Conservation (phyloP, 305 asterid species). For the Galium porrigens region DNA sequence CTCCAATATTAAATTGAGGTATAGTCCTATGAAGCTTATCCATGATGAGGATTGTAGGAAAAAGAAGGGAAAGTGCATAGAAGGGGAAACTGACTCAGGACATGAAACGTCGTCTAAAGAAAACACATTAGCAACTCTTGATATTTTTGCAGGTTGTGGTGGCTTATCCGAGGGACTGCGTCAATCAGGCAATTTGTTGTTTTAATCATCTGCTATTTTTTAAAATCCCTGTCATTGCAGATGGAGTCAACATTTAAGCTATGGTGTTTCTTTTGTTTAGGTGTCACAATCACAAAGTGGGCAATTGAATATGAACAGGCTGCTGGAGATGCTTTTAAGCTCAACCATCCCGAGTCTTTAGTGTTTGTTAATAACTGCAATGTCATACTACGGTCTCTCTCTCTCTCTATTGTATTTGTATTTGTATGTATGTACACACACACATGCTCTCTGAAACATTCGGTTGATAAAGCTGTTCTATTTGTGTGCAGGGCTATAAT, state of each 20-base stretch:
- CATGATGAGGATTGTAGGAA: slow-evolving; percentile 34
- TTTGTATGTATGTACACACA: background rate
- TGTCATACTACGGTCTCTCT: slow-evolving; percentile 61
- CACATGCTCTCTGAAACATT: background rate
- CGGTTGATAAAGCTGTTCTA: background rate
- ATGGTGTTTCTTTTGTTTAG: slow-evolving; percentile 30
- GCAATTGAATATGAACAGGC: slow-evolving; percentile 90
- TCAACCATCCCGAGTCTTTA: slow-evolving; percentile 64
- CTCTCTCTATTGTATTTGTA: background rate
- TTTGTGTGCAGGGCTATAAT: slow-evolving; percentile 30
- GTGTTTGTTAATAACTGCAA: slow-evolving; percentile 77
- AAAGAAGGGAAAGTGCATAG: slow-evolving; percentile 72
- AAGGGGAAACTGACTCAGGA: slow-evolving; percentile 45
- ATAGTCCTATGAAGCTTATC: slow-evolving; percentile 33
- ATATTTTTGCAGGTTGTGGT: slow-evolving; percentile 93
- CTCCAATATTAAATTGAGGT: slow-evolving; percentile 38
- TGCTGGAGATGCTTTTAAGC: slow-evolving; percentile 86
- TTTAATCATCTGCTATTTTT: slow-evolving; percentile 11
- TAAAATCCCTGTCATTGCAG: slow-evolving; percentile 5
- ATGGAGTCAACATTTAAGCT: slow-evolving; percentile 10
- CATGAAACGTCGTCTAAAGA: slow-evolving; percentile 24
- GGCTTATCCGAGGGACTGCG: slow-evolving; percentile 83
- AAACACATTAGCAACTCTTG: slow-evolving; percentile 48
- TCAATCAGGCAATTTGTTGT: slow-evolving; percentile 42
- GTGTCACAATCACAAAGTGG: slow-evolving; percentile 66